Conservation (phyloP, 768 basidiomycete genomes). For the Leccinum rimulosum region DNA sequence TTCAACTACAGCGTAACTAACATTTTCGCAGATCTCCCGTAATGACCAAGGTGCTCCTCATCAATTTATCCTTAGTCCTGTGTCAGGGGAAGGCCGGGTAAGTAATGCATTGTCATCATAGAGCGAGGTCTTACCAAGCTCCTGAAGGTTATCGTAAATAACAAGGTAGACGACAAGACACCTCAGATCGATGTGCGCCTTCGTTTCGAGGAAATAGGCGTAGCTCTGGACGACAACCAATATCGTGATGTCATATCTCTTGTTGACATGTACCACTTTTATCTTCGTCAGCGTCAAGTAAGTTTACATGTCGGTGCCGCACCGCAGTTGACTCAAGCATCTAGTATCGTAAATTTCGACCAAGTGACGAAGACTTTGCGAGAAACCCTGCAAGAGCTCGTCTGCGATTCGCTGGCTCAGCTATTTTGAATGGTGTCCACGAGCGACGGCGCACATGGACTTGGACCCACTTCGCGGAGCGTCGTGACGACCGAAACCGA, state of each 20-base stretch:
- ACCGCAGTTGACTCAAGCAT: conserved; percentile 9
- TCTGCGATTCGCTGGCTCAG: conserved; percentile 72
- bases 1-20: conserved; percentile 1
- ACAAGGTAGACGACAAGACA: conserved; percentile 65
- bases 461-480: conserved; percentile 86
- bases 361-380: conserved; percentile 56
- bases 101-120: conserved; percentile 20
- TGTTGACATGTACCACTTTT: conserved; percentile 96
- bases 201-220: conserved; percentile 89
- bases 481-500: conserved; percentile 80
- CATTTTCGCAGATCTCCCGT: conserved; percentile 46
- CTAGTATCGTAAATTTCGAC: conserved; percentile 79
- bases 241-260: conserved; percentile 92
- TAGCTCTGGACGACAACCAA: conserved; percentile 89
- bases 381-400: conserved; percentile 64
- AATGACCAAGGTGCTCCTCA: conserved; percentile 49
- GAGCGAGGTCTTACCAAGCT: conserved; percentile 3
- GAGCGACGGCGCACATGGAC: conserved; percentile 86
- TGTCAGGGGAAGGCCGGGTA: conserved; percentile 91
- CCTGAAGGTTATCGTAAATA: conserved; percentile 76
- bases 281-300: conserved; percentile 80
- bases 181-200: conserved; percentile 88
- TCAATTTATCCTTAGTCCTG: conserved; percentile 94
- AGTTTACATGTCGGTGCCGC: conserved; percentile 12
- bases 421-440: conserved; percentile 79